A percentile compares a stretch with the other conserved stretches of the same genome.
phyloP scores from a whole-genome alignment of 1,284 basidiomycete species.

The Lentinus polychrous region DNA sequence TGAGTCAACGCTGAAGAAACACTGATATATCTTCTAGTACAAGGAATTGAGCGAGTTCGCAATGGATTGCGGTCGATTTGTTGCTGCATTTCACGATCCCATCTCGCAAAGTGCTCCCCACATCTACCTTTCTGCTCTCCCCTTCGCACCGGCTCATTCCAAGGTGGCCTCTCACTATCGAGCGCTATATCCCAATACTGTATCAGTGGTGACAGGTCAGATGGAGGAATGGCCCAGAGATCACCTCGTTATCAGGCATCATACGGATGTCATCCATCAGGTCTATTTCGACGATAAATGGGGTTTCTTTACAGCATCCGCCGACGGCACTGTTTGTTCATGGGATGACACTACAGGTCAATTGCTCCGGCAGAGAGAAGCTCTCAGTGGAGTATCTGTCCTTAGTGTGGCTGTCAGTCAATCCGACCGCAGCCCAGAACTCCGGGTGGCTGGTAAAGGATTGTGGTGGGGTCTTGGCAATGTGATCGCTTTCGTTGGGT shows the following conservation, averaged over 20 bases:
- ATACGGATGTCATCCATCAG: not conserved
- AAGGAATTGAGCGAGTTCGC: constrained; percentile 12
- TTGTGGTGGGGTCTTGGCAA: too few relatives aligned
- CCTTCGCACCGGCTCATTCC: constrained; percentile 24
- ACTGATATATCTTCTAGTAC: not conserved
- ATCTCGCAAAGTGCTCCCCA: constrained; percentile 31
- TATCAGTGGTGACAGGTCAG: not conserved
- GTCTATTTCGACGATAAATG: not conserved
- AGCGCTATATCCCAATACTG: not conserved
- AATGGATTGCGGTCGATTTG: constrained; percentile 24
- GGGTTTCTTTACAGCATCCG: not conserved
- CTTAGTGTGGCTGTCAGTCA: too few relatives aligned
- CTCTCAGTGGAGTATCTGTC: too few relatives aligned
- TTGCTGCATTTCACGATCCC: constrained; percentile 21
- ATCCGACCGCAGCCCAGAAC: too few relatives aligned
- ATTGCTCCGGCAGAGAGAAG: too few relatives aligned
- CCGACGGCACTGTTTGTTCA: not conserved
- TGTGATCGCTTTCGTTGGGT: too few relatives aligned
- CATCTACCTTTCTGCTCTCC: constrained; percentile 31
- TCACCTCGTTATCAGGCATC: not conserved
- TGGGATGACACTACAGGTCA: not conserved
- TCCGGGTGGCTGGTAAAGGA: too few relatives aligned
- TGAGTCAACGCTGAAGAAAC: too few relatives aligned
- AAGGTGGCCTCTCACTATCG: constrained; percentile 16
- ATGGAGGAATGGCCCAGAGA: not conserved